Evolutionary conservation across 2,329 filamentous ascomycete species (phyloP).

Genomic region (Colletotrichum navitas): DNA sequence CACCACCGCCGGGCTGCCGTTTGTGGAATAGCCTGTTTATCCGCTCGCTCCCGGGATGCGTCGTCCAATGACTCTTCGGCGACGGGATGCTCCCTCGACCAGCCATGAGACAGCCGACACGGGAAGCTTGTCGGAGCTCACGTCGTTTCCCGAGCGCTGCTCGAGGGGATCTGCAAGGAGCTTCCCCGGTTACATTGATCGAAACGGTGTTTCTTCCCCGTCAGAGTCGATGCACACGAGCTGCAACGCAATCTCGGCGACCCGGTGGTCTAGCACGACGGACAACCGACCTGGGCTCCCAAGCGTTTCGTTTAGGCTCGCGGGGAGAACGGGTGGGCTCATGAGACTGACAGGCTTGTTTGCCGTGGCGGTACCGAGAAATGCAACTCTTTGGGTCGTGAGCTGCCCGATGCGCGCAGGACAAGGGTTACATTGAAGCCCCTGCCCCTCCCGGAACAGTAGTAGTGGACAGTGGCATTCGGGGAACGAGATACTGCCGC

Average conservation of each 20-base stretch:
- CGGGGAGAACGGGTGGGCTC: background rate
- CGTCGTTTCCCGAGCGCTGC: background rate
- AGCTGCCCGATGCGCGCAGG: background rate
- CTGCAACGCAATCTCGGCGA: background rate
- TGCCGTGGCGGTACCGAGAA: background rate
- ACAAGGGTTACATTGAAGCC: background rate
- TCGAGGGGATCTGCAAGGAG: background rate
- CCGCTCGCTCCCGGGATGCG: background rate
- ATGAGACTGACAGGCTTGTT: background rate
- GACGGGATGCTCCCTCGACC: background rate
- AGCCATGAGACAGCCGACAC: background rate
- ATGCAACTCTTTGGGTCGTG: background rate
- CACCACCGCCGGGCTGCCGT: background rate
- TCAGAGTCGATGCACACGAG: background rate
- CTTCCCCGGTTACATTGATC: background rate
- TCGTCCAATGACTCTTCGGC: slow-evolving; percentile 19
- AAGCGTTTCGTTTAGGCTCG: background rate
- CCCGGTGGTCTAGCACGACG: background rate
- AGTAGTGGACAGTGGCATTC: background rate
- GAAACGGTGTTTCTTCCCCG: background rate
- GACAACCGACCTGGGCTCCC: background rate
- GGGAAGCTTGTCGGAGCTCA: background rate
- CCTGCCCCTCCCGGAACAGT: background rate
- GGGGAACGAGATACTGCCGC: background rate
- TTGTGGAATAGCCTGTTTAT: background rate